Evolutionary conservation across 1,139 yeast genomes (phyloP).

Genomic region (Saccharomycopsis hybrid): DNA sequence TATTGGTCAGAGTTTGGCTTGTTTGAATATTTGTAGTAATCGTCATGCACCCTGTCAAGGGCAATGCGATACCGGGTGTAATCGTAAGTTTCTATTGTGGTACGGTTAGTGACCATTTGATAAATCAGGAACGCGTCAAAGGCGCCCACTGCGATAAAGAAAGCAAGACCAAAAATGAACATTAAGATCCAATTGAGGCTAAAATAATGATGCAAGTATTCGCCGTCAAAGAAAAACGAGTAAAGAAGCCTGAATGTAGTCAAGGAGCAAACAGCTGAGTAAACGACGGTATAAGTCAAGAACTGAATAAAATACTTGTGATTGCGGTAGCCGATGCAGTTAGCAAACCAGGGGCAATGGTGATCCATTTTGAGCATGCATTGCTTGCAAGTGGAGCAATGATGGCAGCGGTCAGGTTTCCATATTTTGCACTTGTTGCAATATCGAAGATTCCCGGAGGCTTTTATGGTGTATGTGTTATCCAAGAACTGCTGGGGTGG

Average conservation of each 20-base stretch:
- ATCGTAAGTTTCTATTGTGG: slow-evolving; percentile 81
- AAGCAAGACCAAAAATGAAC: slow-evolving; percentile 53
- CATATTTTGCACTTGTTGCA: slow-evolving; percentile 74
- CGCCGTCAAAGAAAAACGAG: slow-evolving; percentile 43
- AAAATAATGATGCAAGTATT: slow-evolving; percentile 37
- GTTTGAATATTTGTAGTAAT: slow-evolving; percentile 33
- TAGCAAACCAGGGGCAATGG: slow-evolving; percentile 95
- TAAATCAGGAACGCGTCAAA: slow-evolving; percentile 59
- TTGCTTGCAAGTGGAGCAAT: slow-evolving; percentile 64
- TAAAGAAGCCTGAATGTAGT: slow-evolving; percentile 40
- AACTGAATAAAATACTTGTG: slow-evolving; percentile 78
- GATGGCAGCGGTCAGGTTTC: slow-evolving; percentile 95
- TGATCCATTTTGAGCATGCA: slow-evolving; percentile 84
- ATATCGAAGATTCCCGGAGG: slow-evolving; percentile 42
- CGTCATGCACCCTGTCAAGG: slow-evolving; percentile 37
- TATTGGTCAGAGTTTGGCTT: slow-evolving; percentile 35
- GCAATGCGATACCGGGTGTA: slow-evolving; percentile 44
- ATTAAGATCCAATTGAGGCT: slow-evolving; percentile 57
- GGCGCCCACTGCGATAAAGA: slow-evolving; percentile 51
- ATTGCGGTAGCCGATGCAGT: slow-evolving; percentile 78
- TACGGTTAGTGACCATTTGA: slow-evolving; percentile 53
- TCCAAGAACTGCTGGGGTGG: slow-evolving; percentile 34
- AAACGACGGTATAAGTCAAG: slow-evolving; percentile 49
- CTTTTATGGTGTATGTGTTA: slow-evolving; percentile 36
- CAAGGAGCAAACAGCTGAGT: slow-evolving; percentile 37